phyloP scores from a whole-genome alignment of 1,284 basidiomycete species.

The Ustilago bromivora region DNA sequence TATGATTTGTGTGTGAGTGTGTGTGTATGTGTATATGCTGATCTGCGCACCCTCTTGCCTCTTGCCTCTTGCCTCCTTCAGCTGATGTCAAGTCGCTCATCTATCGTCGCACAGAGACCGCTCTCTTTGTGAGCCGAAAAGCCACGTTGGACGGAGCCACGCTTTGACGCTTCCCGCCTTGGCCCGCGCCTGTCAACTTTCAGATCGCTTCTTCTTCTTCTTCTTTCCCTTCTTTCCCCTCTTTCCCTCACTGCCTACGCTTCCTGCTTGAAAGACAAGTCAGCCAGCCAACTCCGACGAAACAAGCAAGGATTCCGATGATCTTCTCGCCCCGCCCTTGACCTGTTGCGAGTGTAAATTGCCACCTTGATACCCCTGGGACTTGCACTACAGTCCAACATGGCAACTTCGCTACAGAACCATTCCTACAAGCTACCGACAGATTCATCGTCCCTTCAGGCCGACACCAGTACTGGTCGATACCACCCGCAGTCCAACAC shows the following conservation, averaged over 20 bases:
- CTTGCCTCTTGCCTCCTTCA: not conserved
- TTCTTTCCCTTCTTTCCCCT: not conserved
- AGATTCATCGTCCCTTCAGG: not conserved
- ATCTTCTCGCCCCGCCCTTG: not conserved
- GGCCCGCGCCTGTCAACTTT: constrained; percentile 5
- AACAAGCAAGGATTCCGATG: not conserved
- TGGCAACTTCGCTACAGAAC: constrained; percentile 10
- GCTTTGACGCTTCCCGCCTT: not conserved
- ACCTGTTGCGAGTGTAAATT: not conserved
- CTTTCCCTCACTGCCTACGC: not conserved
- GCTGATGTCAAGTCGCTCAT: not conserved
- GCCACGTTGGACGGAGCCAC: not conserved
- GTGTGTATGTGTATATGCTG: not conserved
- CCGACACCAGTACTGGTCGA: not conserved
- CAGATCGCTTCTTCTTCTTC: not conserved
- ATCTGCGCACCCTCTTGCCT: not conserved
- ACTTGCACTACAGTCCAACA: not conserved
- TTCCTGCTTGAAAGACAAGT: not conserved
- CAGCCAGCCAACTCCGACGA: too few relatives aligned
- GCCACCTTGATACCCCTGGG: not conserved
- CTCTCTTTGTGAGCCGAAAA: not conserved
- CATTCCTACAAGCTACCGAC: constrained; percentile 18
- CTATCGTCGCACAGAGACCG: not conserved
- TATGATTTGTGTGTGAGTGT: too few relatives aligned
- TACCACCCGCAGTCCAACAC: not conserved